Evolutionary conservation across 78 protist species (phyloP).

Genomic region (Dictyostelium intermedium): DNA sequence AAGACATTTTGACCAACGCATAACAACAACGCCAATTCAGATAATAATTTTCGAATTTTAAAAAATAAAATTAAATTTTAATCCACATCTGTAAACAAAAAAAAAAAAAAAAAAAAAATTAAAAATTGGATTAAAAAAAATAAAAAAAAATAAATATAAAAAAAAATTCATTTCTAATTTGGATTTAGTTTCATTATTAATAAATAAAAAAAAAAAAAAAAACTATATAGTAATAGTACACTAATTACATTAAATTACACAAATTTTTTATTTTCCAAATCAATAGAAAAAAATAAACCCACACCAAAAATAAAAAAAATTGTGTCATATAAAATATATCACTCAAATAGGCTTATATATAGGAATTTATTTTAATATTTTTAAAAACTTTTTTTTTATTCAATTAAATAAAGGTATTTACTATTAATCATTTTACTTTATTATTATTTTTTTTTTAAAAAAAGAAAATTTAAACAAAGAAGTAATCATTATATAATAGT

Average conservation of each 20-base stretch:
- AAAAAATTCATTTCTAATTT: not conserved
- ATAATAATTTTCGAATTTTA: not conserved
- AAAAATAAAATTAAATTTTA: not conserved
- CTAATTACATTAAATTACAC: not conserved
- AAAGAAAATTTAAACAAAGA: not conserved
- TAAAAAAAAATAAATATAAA: too few species aligned
- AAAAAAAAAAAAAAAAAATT: not conserved
- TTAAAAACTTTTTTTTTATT: not conserved
- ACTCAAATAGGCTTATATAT: not conserved
- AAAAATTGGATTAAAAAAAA: not conserved
- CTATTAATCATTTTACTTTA: not conserved
- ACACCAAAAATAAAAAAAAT: not conserved
- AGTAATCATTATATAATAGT: too few species aligned
- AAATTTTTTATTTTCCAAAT: not conserved
- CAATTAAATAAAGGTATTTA: not conserved
- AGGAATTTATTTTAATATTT: not conserved
- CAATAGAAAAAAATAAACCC: not conserved
- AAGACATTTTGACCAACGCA: not conserved
- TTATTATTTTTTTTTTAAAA: constrained; percentile 2
- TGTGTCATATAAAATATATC: not conserved
- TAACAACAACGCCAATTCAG: not conserved
- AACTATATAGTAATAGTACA: not conserved
- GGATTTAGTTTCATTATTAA: not conserved
- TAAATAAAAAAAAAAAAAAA: not conserved
- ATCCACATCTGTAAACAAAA: not conserved